Evolutionary conservation across 495 filamentous ascomycete genomes (phyloP), one percentile per base, ranked within the genome.

Genomic region (Neurospora sp.): DNA sequence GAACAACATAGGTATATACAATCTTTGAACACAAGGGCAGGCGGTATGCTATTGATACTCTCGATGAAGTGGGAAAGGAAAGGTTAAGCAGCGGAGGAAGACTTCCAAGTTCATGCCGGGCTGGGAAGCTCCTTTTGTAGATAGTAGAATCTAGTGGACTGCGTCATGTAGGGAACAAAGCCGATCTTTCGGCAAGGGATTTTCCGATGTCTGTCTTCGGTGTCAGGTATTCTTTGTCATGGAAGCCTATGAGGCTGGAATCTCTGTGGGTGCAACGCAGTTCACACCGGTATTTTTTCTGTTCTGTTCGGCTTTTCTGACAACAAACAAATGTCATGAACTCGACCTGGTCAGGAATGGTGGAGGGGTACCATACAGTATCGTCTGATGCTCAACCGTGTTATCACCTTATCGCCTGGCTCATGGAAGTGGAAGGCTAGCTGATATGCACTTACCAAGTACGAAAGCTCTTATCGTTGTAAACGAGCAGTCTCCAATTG

Each of bases 1-100:
- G 62, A 66, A 35, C 54, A 66, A 66, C 27, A 35, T 75, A 75
- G 74, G 74, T 75, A 75, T 72, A 72, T 66, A 66, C 54, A 35
- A 66, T 66, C 54, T 66, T 9, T 66, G 27, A 66, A 66, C 54
- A 35, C 27, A 66, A 31, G 12, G 2, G 54, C 54, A 18, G 27
- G 54, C 27, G 23, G 54, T 14, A 8, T 35, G 54, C 27, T 35
- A 4, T 9, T 66, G 14, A 35, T 18, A 66, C 54, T 35, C 23
- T 62, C 54, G 54, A 7, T 35, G 27, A 35, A 12, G 14, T 31
- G 27, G 6, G 23, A 35, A 35, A 4, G 3, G 7, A 35, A 66
- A 27, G 3, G 6, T 18, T 44, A 8, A 35, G 10, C 3, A 66
- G 54, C 54, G 27, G 31, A 66, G 27, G 23, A 66, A 66, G 27